Evolutionary conservation across 2,329 filamentous ascomycete genomes (phyloP).

Genomic region (Parascedosporium putredinis): DNA sequence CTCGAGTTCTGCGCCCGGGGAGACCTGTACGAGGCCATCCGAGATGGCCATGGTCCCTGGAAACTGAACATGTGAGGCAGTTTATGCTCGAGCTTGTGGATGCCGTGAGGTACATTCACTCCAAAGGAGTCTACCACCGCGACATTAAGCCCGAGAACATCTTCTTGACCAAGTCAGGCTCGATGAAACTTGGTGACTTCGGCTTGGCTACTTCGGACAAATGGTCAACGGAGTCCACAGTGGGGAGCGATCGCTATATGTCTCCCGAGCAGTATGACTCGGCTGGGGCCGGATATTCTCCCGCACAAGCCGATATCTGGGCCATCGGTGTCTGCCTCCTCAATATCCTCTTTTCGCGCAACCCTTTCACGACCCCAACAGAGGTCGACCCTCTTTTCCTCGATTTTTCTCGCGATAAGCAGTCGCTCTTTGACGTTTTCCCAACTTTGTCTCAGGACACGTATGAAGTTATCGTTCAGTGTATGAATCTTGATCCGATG

Average conservation of each 20-base stretch:
- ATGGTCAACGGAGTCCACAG: conserved; percentile 86
- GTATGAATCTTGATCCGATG: conserved; percentile 80
- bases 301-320: conserved; percentile 91
- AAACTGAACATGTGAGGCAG: conserved; percentile 91
- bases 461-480: conserved; percentile 84
- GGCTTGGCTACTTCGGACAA: conserved; percentile 80
- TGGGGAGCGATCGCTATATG: conserved; percentile 98
- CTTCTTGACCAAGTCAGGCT: conserved; percentile 75
- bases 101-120: conserved; percentile 83
- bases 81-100: conserved; percentile 95
- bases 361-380: conserved; percentile 86
- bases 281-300: conserved; percentile 76
- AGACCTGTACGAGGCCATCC: conserved; percentile 95
- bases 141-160: conserved; percentile 99
- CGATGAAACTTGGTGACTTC: conserved; percentile 95
- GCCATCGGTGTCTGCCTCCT: conserved; percentile 92
- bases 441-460: conserved; percentile 98
- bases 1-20: conserved; percentile 93
- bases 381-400: conserved; percentile 86
- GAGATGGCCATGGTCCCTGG: conserved; percentile 77
- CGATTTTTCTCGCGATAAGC: conserved; percentile 87
- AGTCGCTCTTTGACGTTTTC: conserved; percentile 95
- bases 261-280: conserved; percentile 96
- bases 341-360: conserved; percentile 93
- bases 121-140: conserved; percentile 84